Base-by-base conservation (phyloP, 2,329 filamentous ascomycete genomes). In the Pleoardoris graminearum region DNA sequence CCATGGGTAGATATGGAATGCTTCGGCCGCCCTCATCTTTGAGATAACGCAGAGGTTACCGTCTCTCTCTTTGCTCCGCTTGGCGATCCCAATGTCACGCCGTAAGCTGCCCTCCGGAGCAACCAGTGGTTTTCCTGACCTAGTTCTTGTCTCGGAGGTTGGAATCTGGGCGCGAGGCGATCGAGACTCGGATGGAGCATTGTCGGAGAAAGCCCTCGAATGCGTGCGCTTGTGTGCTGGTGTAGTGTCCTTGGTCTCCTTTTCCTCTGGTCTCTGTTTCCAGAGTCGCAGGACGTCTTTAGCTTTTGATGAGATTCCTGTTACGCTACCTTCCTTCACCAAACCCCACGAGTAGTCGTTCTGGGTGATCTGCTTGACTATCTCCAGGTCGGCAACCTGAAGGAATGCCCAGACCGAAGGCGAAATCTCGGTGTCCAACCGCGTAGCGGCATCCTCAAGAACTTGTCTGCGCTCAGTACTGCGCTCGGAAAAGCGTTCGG, bases 1-100 rank as follows among this genome's bases (percentile, higher is more conserved):
- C 57, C 59, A 59, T 54, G 55, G 59, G 45, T 62, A 62, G 41
- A 62, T 51, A 47, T 62, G 55, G 50, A 48, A 54, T 21, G 57
- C 59, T 39, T 61, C 47, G 37, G 53, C 50, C 33, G 30, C 59
- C 41, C 32, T 39, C 27, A 60, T 53, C 55, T 38, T 57, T 32
- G 59, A 56, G 19, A 58, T 42, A 36, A 53, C 55, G 27, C 54
- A 61, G 37, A 58, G 41, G 48, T 50, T 38, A 39, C 39, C 23
- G 29, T 60, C 59, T 39, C 59, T 55, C 48, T 53, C 33, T 48
- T 60, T 59, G 21, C 52, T 52, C 35, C 32, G 41, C 16, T 54
- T 27, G 23, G 48, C 44, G 44, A 61, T 47, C 44, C 16, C 42
- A 42, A 52, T 30, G 27, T 46, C 45, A 51, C 43, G 51, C 38